Evolutionary conservation across 305 asterid genomes (phyloP).

Genomic region (Rubia occidens): DNA sequence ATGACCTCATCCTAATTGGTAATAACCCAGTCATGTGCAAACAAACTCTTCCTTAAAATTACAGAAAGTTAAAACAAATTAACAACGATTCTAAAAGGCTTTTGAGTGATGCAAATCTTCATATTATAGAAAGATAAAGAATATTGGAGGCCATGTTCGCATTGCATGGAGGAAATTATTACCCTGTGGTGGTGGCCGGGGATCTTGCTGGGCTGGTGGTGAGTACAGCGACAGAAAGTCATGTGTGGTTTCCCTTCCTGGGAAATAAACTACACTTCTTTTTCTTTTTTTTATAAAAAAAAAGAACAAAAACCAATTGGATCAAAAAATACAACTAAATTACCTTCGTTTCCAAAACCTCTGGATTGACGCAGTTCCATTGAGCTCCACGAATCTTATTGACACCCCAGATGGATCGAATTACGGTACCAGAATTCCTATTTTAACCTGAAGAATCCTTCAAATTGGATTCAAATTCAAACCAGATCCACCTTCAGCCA

Average conservation of each 20-base stretch:
- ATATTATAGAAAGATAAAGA: neutral
- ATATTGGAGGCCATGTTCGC: slow-evolving; percentile 5
- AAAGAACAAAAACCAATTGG: neutral
- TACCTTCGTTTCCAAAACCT: slow-evolving; percentile 58
- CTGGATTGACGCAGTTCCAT: slow-evolving; percentile 82
- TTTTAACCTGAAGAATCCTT: neutral
- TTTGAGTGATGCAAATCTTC: too few relatives aligned
- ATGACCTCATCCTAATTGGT: slow-evolving; percentile 9
- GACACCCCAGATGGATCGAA: slow-evolving; percentile 11
- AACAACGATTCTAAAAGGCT: neutral
- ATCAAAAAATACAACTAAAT: neutral
- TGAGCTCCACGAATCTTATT: neutral
- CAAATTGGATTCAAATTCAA: neutral
- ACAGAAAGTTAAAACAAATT: too few relatives aligned
- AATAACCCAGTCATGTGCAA: slow-evolving; percentile 5
- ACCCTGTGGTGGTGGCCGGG: slow-evolving; percentile 38
- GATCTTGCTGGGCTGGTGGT: slow-evolving; percentile 72
- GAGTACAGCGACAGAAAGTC: slow-evolving; percentile 88
- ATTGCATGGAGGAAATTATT: slow-evolving; percentile 25
- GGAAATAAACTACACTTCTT: neutral
- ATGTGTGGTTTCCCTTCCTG: slow-evolving; percentile 85
- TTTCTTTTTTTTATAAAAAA: neutral
- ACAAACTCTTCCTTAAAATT: neutral
- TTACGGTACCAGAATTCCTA: slow-evolving; percentile 13
- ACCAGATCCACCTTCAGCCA: slow-evolving; percentile 26